Percentiles rank a stretch among this genome's conserved stretches.
phyloP scores from a whole-genome alignment of 148 eudicot genomes.

The Rhododendron mucronatum region DNA sequence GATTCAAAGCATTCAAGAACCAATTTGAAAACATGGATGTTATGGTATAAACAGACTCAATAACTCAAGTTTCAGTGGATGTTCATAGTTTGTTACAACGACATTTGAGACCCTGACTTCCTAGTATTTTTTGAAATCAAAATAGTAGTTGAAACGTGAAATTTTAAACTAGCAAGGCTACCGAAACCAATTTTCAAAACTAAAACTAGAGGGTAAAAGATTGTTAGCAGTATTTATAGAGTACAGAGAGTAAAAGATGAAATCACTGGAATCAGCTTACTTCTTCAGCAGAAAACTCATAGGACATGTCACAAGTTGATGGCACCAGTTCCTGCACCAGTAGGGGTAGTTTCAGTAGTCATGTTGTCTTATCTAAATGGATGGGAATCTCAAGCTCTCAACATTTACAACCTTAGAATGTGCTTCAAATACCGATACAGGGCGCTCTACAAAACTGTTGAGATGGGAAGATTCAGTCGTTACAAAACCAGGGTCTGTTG shows the following conservation, averaged over 20 bases:
- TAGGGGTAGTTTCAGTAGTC: conserved; percentile 14
- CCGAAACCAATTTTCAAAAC: neutral
- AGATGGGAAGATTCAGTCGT: conserved; percentile 25
- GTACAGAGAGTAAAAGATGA: neutral
- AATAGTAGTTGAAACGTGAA: neutral
- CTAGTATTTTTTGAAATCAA: neutral
- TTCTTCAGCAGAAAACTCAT: conserved; percentile 28
- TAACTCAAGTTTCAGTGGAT: neutral
- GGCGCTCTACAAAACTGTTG: conserved; percentile 9
- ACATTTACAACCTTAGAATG: conserved; percentile 33
- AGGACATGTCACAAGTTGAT: conserved; percentile 12
- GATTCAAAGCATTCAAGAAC: neutral
- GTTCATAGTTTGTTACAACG: neutral
- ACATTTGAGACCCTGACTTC: neutral
- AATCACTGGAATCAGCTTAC: conserved; percentile 21
- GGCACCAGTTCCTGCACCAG: conserved; percentile 27
- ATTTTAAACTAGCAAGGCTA: neutral
- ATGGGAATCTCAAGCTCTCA: conserved; percentile 9
- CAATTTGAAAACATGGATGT: neutral
- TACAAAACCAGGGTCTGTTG: conserved; percentile 62
- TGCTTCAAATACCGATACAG: conserved; percentile 27
- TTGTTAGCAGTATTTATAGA: neutral
- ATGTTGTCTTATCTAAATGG: conserved; percentile 1
- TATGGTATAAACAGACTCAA: neutral
- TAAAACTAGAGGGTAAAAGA: neutral